Base-by-base conservation (phyloP, 805 yeast genomes). In the Hanseniaspora nectarophila region DNA sequence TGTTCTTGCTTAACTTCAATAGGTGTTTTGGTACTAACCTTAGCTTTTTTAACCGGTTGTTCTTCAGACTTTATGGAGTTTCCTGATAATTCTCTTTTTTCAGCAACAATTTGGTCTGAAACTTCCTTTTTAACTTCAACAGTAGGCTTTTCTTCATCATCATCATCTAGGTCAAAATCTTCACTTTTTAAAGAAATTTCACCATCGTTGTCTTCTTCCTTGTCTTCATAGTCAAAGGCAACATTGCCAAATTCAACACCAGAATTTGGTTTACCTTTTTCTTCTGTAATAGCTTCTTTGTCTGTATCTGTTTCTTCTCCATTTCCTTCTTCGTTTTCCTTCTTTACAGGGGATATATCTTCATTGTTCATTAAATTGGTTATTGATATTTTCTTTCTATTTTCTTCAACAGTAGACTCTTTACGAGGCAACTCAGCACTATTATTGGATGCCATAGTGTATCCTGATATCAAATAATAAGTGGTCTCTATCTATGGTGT, bases 351-450 rank as follows among this genome's bases (percentile, higher is more conserved):
- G 34, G 48, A 56, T n/a, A 59, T 61, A 28, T 61, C 63, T 45
- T 66, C 69, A 54, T 66, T 68, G 53, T 67, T 65, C 16, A 67
- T 69, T 51, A 67, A 47, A 51, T 67, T 68, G 44, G 63, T 67
- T 42, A 67, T 45, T 1, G 70, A 65, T 29, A 67, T 29, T 20
- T 43, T 45, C 13, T 34, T 48, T 31, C 53, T 49, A 28, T 52
- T 52, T 15, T 34, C 35, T 16, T 43, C 48, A 34, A 26, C 31
- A 26, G 33, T 21, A 23, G 32, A 33, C 7, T 10, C 34, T 2
- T 29, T 18, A 29, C 12, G 20, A 10, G 45, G 34, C 24, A 42
- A 21, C 21, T 24, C 20, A 18, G 16, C 40, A 13, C 24, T 33
- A 24, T 24, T 45, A 13, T 24, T 24, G n/a, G 33, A 23, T 10